phyloP scores from a whole-genome alignment of 2,329 filamentous ascomycete species.

The Fusarium sp. region DNA sequence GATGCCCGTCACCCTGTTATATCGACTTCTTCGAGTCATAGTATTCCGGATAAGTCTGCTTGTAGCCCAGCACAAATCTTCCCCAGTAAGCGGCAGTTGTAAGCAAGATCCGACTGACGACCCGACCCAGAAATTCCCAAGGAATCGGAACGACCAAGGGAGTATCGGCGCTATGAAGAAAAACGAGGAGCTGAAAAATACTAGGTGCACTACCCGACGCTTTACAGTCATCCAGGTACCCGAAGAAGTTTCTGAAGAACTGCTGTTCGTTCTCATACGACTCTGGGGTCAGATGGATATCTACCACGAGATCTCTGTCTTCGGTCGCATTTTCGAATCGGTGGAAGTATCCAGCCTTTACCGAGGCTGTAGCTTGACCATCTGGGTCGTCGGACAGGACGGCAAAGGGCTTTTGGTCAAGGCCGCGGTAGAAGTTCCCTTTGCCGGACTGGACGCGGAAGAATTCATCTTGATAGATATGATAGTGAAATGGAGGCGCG shows the following conservation, averaged over 20 bases:
- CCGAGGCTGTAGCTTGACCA: neutral
- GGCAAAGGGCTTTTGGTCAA: neutral
- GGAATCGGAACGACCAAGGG: neutral
- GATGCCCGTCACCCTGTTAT: accelerated
- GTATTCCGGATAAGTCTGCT: neutral
- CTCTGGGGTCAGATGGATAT: neutral
- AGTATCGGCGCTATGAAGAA: slow-evolving; percentile 3
- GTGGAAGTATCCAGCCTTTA: slow-evolving; percentile 8
- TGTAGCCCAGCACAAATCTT: neutral
- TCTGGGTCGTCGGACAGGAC: neutral
- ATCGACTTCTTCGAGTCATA: neutral
- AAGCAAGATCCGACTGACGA: neutral
- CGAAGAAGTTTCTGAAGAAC: slow-evolving; percentile 11
- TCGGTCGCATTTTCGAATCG: slow-evolving; percentile 3
- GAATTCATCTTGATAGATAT: slow-evolving; percentile 10
- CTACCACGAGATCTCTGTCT: neutral
- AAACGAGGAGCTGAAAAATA: slow-evolving; percentile 1
- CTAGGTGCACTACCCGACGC: neutral
- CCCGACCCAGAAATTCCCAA: neutral
- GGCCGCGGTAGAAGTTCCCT: neutral
- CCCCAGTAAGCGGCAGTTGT: neutral
- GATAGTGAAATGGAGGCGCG: slow-evolving; percentile 1
- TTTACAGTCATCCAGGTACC: neutral
- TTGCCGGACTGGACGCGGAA: slow-evolving; percentile 1
- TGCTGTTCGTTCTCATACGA: slow-evolving; percentile 5